These are phyloP conservation scores for Leucocoprinus birnbaumii DNA, from an alignment of 768 basidiomycete genomes.

Conservation along the genomic window DNA sequence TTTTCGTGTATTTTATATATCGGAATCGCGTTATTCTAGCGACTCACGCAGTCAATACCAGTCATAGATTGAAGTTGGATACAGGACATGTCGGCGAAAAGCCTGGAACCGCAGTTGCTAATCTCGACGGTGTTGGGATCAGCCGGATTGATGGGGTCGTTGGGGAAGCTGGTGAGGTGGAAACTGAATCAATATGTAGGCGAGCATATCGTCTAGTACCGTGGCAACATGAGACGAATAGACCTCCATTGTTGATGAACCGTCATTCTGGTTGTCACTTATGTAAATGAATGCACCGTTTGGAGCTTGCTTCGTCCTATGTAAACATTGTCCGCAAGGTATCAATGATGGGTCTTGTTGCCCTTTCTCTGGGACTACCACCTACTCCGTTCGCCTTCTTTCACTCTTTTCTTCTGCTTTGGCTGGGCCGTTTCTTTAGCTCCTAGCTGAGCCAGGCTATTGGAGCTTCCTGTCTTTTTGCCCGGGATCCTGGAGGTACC, in stretches of 20 bases:
- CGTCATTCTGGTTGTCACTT: conserved; percentile 10
- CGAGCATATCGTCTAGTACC: background rate
- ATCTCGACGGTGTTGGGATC: background rate
- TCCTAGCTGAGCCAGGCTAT: background rate
- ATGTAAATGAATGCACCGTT: background rate
- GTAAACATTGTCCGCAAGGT: background rate
- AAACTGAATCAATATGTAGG: background rate
- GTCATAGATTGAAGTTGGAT: too few relatives aligned
- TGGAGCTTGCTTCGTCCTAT: background rate
- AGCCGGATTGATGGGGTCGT: conserved; percentile 2
- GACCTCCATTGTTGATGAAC: background rate
- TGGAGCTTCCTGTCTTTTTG: background rate
- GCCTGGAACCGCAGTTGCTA: background rate
- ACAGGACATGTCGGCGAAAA: background rate
- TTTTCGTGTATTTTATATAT: too few relatives aligned
- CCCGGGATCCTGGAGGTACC: conserved; percentile 4
- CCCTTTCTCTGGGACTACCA: conserved; percentile 12
- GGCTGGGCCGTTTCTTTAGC: conserved; percentile 22
- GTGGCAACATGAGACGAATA: conserved; percentile 11
- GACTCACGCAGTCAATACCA: too few relatives aligned
- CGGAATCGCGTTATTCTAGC: too few relatives aligned
- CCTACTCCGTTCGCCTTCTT: conserved; percentile 6
- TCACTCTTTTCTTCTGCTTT: conserved; percentile 14
- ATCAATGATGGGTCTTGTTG: conserved; percentile 8
- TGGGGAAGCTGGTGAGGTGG: conserved; percentile 1